Base-by-base conservation (phyloP, 1,284 basidiomycete genomes). In the Takashimella koratensis region DNA sequence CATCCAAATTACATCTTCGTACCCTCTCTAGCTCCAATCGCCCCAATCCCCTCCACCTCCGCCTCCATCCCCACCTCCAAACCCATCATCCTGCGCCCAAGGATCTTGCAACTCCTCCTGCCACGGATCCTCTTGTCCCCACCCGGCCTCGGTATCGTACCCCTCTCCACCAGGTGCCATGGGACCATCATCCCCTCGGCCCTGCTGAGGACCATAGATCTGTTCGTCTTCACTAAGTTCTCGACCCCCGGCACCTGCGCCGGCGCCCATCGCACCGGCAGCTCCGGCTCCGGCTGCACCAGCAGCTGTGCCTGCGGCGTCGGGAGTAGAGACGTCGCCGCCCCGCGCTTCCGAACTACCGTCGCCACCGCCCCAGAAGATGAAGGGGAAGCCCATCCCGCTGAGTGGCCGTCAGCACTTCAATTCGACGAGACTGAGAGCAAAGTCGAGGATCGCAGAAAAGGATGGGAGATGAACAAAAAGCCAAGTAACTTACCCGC, bases 381-480 rank as follows among this genome's bases (percentile, higher is more conserved):
- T 62, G 66, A 76, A 72, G 3, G 75, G 75, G 58, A 76, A 65
- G 20, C 71, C 70, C 58, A 74, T 65, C n/a, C 74, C 74, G 26
- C 73, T 71, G 50, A 2, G 12, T n/a, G n/a, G n/a, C n/a, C 5
- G 24, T 49, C 16, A 48, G 53, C 49, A 23, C 3, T 8, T 51
- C 56, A 52, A 40, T 13, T 46, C n/a, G n/a, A n/a, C n/a, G n/a
- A n/a, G n/a, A n/a, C n/a, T n/a, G n/a, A n/a, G n/a, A n/a, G n/a
- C n/a, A n/a, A n/a, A n/a, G n/a, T 42, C 23, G 11, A 40, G 19
- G 21, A 25, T 13, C n/a, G 50, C 4, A 20, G 27, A 23, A n/a
- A n/a, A n/a, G n/a, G n/a, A n/a, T n/a, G n/a, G n/a, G n/a, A n/a
- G n/a, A n/a, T n/a, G n/a, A n/a, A n/a, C n/a, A n/a, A n/a, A n/a